These are phyloP conservation scores for Cytospora leucostoma DNA, from an alignment of 2,329 filamentous ascomycete species.

Conservation along the genomic window DNA sequence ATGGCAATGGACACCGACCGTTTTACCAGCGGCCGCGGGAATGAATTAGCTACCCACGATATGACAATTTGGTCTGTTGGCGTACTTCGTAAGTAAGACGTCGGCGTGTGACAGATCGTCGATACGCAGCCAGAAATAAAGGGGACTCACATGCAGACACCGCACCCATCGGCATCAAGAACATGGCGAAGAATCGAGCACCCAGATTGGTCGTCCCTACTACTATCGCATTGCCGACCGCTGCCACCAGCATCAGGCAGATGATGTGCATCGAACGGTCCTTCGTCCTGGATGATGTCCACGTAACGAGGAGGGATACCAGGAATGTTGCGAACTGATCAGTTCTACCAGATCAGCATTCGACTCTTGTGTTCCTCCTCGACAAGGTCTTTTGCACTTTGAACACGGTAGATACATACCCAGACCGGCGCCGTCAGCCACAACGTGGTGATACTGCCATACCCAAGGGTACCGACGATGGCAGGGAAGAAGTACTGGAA, in stretches of 20 bases:
- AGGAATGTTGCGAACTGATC: conserved; percentile 51
- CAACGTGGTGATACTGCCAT: conserved; percentile 54
- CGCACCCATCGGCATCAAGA: conserved; percentile 59
- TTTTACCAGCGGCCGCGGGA: conserved; percentile 69
- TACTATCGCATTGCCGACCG: conserved; percentile 57
- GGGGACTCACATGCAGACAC: conserved; percentile 45
- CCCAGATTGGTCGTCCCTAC: conserved; percentile 52
- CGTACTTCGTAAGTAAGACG: not conserved
- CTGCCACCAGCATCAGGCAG: conserved; percentile 52
- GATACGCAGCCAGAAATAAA: too few species aligned
- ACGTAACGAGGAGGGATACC: conserved; percentile 55
- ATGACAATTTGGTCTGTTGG: conserved; percentile 57
- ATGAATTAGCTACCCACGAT: conserved; percentile 67
- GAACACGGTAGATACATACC: conserved; percentile 36
- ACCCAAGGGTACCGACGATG: conserved; percentile 63
- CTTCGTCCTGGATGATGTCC: conserved; percentile 53
- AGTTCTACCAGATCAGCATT: conserved; percentile 1
- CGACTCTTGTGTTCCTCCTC: not conserved
- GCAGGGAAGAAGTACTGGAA: conserved; percentile 69
- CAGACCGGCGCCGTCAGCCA: conserved; percentile 61
- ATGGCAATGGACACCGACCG: conserved; percentile 67
- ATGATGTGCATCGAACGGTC: conserved; percentile 62
- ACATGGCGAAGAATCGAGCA: conserved; percentile 63
- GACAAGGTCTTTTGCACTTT: not conserved
- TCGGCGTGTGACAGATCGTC: not conserved